Base-by-base conservation (phyloP, 208 protist species). In the Leptomonas seymouri region DNA sequence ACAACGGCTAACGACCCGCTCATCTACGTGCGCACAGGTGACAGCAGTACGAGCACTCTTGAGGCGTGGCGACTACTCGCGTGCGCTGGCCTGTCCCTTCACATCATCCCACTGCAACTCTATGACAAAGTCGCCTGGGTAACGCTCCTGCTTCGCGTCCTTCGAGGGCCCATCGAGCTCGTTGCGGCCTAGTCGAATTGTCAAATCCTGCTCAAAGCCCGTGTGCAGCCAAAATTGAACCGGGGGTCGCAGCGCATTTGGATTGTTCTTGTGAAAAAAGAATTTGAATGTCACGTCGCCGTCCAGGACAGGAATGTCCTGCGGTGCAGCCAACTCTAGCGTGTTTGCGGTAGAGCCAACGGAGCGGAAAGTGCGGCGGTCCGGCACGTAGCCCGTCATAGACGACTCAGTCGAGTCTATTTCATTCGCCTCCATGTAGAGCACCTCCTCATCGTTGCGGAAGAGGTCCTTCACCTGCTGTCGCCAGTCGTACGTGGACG, bases 151-250 rank as follows among this genome's bases (percentile, higher is more conserved):
- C 57, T 85, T 91, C 45, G 67, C 86, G 56, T 93, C 86, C 78
- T 93, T 96, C 25, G 78, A 81, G 3, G 89, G 85, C 4, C 89
- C 89, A 51, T 96, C 90, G 15, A 93, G 50, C 54, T 89, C 54
- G 46, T 76, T 46, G 20, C 84, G 65, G 23, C 58, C 42, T 6
- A 90, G 56, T 20, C 65, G 61, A 12, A 90, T 67, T 0, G 25
- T 60, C 41, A 73, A 80, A 21, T 54, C 55, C 27, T 42, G 49
- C 34, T 91, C 82, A 16, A 96, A 80, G 15, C 76, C 45, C 20
- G 90, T 90, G 73, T 96, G 84, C 25, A 93, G 72, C 87, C 87
- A 93, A 23, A 93, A 77, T 67, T 92, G 89, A 41, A 94, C 78
- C 0, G 85, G 82, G 6, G 83, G 69, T 57, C 87, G 72, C 15